Evolutionary conservation across 2,329 filamentous ascomycete genomes (phyloP), one percentile per base, ranked within the genome.

Genomic region (Coniochaeta prunicola): DNA sequence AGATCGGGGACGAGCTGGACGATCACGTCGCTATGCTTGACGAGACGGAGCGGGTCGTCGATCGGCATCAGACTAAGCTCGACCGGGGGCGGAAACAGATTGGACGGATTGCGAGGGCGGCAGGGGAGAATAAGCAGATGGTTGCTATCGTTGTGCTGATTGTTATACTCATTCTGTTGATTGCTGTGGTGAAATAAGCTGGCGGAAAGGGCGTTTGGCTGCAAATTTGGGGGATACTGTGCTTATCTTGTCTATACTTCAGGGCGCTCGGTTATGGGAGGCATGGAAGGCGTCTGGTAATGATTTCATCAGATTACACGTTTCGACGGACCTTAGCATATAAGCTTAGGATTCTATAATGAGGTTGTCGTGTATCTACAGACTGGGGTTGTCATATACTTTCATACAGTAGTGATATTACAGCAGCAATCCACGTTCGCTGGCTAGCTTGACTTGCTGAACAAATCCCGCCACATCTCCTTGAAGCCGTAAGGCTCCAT

Each of bases 1-100:
- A 94, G 76, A 97, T 99, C 68, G 93, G 94, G 31, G 90, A 97
- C 71, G 94, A 99, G 79, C 80, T 99, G 36, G 94, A 97, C 67
- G 88, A 86, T 65, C 94, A 99, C 68, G 89, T 96, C 38, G 81
- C 88, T 65, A 80, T 99, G 79, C 79, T 99, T 31, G 93, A 97
- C 71, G 93, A 96, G 67, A 86, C 96, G 50, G 94, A 97, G 69
- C 82, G 83, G 50, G 82, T 88, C 21, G 89, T 92, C 8, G 92
- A 96, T 71, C 79, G 92, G 59, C 92, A 97, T 74, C 83, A 88
- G 71, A 79, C 78, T 28, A 85, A 90, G 56, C 78, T 99, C 57
- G 85, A 92, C 64, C 80, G 90, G 10, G 94, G 93, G 33, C 82
- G 85, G 66, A 83, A 82, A 64, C 80, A 87, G 65, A 76, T 99